phyloP scores from a whole-genome alignment of 1,284 basidiomycete species.

The Kalmanozyma brasiliensis region DNA sequence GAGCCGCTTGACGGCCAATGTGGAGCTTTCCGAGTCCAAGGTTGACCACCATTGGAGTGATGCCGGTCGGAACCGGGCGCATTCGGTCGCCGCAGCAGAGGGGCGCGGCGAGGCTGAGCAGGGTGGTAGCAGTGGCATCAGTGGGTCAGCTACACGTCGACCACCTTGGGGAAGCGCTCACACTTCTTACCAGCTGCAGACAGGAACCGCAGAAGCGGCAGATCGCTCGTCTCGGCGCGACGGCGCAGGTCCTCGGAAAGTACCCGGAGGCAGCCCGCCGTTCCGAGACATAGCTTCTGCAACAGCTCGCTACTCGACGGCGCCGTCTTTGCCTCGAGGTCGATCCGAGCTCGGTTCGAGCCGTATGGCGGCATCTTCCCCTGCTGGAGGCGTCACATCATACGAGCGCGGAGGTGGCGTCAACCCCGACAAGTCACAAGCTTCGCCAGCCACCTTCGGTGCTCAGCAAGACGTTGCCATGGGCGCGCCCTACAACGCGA shows the following conservation, averaged over 20 bases:
- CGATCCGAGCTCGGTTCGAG: slow-evolving; percentile 19
- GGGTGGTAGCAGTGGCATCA: slow-evolving; percentile 5
- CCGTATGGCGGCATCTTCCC: background rate
- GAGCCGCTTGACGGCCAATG: slow-evolving; percentile 3
- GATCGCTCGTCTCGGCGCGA: slow-evolving; percentile 1
- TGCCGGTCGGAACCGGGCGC: slow-evolving; percentile 2
- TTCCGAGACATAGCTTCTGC: slow-evolving; percentile 26
- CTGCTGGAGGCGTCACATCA: slow-evolving; percentile 12
- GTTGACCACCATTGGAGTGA: slow-evolving; percentile 9
- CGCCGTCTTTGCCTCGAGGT: slow-evolving; percentile 22
- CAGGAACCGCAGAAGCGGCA: slow-evolving; percentile 1
- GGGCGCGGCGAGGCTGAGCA: slow-evolving; percentile 2
- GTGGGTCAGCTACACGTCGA: slow-evolving; percentile 3
- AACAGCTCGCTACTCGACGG: slow-evolving; percentile 19
- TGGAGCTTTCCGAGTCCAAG: slow-evolving; percentile 6
- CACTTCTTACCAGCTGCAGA: slow-evolving; percentile 10
- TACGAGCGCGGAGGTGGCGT: slow-evolving; percentile 26
- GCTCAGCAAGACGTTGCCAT: background rate
- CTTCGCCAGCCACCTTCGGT: slow-evolving; percentile 6
- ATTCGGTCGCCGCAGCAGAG: slow-evolving; percentile 4
- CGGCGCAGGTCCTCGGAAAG: background rate
- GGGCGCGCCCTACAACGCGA: background rate
- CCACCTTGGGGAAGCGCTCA: slow-evolving; percentile 11
- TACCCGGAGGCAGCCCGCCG: slow-evolving; percentile 19
- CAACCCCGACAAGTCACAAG: slow-evolving; percentile 1